Evolutionary conservation across 805 yeast genomes (phyloP).

Genomic region (Teunomyces funiuensis): DNA sequence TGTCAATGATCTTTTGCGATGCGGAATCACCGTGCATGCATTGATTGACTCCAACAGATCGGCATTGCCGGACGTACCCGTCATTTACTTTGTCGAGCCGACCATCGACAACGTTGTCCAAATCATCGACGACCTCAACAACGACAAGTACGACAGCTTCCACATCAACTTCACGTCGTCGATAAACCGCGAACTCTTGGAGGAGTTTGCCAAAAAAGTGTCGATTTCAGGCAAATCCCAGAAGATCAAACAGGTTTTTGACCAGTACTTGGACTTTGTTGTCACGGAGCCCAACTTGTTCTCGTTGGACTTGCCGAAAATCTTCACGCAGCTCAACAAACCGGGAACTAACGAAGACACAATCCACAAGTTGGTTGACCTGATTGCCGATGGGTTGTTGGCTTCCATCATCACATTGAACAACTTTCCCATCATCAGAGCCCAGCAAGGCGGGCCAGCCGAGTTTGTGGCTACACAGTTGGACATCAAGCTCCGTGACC

Average conservation of each 20-base stretch:
- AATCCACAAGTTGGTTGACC: slow-evolving; percentile 66
- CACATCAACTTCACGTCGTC: slow-evolving; percentile 87
- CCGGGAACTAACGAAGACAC: slow-evolving; percentile 73
- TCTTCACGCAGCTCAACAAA: slow-evolving; percentile 67
- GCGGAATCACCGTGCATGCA: slow-evolving; percentile 91
- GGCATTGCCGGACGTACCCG: slow-evolving; percentile 94
- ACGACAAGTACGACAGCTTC: slow-evolving; percentile 73
- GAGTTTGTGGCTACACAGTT: slow-evolving; percentile 87
- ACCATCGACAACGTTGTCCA: slow-evolving; percentile 68
- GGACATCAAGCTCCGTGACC: slow-evolving; percentile 81
- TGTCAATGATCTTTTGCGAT: slow-evolving; percentile 84
- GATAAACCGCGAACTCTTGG: slow-evolving; percentile 74
- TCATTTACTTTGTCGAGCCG: slow-evolving; percentile 87
- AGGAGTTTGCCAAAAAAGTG: slow-evolving; percentile 82
- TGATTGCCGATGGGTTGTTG: slow-evolving; percentile 77
- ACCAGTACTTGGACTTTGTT: slow-evolving; percentile 87
- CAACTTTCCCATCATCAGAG: slow-evolving; percentile 83
- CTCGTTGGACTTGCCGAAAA: slow-evolving; percentile 65
- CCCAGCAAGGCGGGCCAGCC: slow-evolving; percentile 92
- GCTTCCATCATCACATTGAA: slow-evolving; percentile 76
- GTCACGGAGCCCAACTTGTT: slow-evolving; percentile 93
- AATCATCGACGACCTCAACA: slow-evolving; percentile 70
- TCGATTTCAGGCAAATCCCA: slow-evolving; percentile 68
- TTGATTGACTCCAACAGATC: slow-evolving; percentile 69
- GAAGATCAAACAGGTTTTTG: slow-evolving; percentile 84